Conservation (phyloP, 1,284 basidiomycete genomes). For the Papiliotrema nemorosa region DNA sequence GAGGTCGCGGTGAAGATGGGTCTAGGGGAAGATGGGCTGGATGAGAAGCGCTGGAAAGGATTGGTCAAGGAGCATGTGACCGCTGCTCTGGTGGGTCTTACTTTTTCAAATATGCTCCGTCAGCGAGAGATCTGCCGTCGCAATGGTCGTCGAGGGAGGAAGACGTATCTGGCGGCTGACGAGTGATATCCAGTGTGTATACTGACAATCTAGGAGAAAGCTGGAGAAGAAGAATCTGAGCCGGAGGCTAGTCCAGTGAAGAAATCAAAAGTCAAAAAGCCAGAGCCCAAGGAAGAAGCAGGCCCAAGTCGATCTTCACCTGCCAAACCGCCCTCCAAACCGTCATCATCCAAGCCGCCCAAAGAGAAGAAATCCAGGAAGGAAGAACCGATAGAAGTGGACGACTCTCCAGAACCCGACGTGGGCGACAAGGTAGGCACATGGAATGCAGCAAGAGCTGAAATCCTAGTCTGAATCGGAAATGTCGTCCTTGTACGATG, state of each 20-base stretch:
- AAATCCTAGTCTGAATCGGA: conserved; percentile 18
- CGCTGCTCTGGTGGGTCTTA: conserved; percentile 31
- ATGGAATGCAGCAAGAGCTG: too few relatives aligned
- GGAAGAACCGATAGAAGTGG: not conserved
- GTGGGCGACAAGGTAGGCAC: not conserved
- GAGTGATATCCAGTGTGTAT: too few relatives aligned
- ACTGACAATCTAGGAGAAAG: not conserved
- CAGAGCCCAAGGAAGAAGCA: not conserved
- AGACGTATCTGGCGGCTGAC: too few relatives aligned
- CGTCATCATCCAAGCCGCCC: not conserved
- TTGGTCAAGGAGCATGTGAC: conserved; percentile 47
- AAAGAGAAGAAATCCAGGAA: not conserved
- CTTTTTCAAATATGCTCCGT: not conserved
- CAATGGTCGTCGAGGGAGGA: too few relatives aligned
- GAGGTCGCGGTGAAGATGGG: conserved; percentile 23
- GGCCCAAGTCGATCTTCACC: not conserved
- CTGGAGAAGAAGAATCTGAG: not conserved
- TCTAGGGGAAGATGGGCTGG: conserved; percentile 19
- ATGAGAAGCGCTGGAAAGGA: conserved; percentile 30
- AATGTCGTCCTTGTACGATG: conserved; percentile 31
- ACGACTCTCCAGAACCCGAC: not conserved
- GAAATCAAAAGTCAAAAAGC: not conserved
- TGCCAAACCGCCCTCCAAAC: not conserved
- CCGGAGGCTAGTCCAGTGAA: not conserved
- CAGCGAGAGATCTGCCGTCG: too few relatives aligned